phyloP scores from a whole-genome alignment of 2,329 filamentous ascomycete species.

The Curvularia spicifera region DNA sequence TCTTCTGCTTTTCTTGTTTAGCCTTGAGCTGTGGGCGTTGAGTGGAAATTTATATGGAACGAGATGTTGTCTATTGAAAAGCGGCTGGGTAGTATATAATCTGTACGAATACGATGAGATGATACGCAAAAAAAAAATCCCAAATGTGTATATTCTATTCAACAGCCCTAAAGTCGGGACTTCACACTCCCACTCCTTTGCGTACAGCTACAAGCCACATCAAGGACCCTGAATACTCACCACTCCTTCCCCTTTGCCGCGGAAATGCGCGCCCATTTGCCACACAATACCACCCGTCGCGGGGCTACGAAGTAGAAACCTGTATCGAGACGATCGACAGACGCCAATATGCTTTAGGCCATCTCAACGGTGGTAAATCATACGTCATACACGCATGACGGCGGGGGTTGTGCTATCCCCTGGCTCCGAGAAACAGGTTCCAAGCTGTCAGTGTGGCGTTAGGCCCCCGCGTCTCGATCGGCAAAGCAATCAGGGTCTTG shows the following conservation, averaged over 20 bases:
- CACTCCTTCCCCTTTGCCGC: background rate
- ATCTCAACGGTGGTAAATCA: conserved; percentile 25
- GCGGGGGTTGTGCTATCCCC: background rate
- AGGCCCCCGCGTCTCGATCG: background rate
- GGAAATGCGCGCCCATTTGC: background rate
- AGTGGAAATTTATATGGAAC: background rate
- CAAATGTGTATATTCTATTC: too few relatives aligned
- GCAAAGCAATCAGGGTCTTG: background rate
- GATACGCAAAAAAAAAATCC: background rate
- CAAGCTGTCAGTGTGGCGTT: conserved; percentile 26
- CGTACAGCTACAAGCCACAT: background rate
- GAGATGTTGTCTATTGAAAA: background rate
- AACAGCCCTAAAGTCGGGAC: background rate
- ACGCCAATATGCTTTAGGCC: conserved; percentile 9
- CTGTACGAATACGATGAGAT: conserved; percentile 13
- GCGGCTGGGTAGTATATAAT: background rate
- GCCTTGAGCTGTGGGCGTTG: background rate
- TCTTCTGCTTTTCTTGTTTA: background rate
- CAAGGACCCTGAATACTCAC: background rate
- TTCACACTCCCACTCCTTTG: background rate
- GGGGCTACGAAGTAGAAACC: conserved; percentile 10
- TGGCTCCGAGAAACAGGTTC: conserved; percentile 35
- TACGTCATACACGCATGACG: conserved; percentile 36
- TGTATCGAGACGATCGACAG: conserved; percentile 11
- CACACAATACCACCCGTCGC: background rate